Evolutionary conservation across 139 green algal genomes (phyloP).

Genomic region (Picochlorum sp.): DNA sequence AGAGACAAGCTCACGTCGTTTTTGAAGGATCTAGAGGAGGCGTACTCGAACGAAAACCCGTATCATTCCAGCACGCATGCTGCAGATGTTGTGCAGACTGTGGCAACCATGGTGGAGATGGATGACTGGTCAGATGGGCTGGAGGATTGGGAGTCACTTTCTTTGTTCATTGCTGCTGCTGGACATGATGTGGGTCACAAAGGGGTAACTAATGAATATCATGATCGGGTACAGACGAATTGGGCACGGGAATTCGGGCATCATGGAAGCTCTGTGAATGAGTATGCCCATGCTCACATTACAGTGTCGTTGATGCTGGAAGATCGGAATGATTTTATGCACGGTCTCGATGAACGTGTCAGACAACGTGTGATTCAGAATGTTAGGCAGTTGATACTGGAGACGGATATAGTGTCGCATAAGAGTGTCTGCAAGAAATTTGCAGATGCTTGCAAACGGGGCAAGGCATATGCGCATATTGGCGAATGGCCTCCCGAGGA

Average conservation of each 20-base stretch:
- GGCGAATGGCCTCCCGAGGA: conserved; percentile 28
- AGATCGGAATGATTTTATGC: conserved; percentile 38
- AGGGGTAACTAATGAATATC: conserved; percentile 61
- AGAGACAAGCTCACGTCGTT: conserved; percentile 26
- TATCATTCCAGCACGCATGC: conserved; percentile 65
- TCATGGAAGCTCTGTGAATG: not conserved
- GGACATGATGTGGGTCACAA: conserved; percentile 62
- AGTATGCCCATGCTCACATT: conserved; percentile 11
- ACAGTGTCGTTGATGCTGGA: conserved; percentile 35
- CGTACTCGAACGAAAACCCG: conserved; percentile 34
- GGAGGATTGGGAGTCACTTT: conserved; percentile 45
- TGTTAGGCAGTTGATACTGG: conserved; percentile 49
- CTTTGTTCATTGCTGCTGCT: conserved; percentile 43
- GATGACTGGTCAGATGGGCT: conserved; percentile 36
- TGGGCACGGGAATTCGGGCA: conserved; percentile 60
- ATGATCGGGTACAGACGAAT: conserved; percentile 35
- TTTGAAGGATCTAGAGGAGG: conserved; percentile 28
- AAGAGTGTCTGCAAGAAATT: conserved; percentile 23
- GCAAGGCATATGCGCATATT: conserved; percentile 19
- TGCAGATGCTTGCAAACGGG: conserved; percentile 14
- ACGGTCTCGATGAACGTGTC: conserved; percentile 14
- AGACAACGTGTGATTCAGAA: conserved; percentile 16
- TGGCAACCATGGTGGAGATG: conserved; percentile 38
- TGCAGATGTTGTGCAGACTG: conserved; percentile 54
- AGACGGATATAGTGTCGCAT: conserved; percentile 53